Base-by-base conservation (phyloP, 2,329 filamentous ascomycete species). In the Talaromyces atroroseus region DNA sequence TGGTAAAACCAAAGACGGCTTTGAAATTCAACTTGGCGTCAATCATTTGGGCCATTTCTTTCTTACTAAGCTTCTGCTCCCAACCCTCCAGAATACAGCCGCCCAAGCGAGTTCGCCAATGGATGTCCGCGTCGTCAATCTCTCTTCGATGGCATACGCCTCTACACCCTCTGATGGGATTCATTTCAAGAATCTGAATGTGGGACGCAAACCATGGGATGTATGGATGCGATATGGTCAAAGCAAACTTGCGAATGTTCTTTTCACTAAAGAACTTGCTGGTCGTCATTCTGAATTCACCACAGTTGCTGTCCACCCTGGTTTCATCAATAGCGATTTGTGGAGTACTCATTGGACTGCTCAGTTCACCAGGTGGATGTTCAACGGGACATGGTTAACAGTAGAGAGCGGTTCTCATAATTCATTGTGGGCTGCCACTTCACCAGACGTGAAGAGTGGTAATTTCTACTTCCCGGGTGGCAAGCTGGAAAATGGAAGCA, bases 21-120 rank as follows among this genome's bases (percentile, higher is more conserved):
- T 71, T 32, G 71, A 74, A 40, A 68, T 71, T 12, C 71, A 74
- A 29, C 52, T 74, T 11, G 71, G 70, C 26, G 72, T 69, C 20
- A 74, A 74, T 58, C 67, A 73, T 46, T 65, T 68, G 7, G 71
- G 71, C 0, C 71, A 74, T 52, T 71, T 71, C 24, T 59, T 73
- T 6, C 59, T 74, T 14, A 71, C 67, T 1, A 68, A 69, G 48
- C 58, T 71, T 3, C 57, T 72, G 2, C 60, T 72, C 6, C 70
- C 70, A 12, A 29, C 8, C 26, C 26, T 29, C 5, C 26, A 29
- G 14, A 11, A 20, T 4, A 29, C 26, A 29, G 26, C 26, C 8
- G 26, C 26, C 26, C 26, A 29, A 29, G 26, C 26, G 26, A 2
- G n/a, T 29, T 49, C 46, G 21, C 21, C 46, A 16, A 26, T 29